Percentiles rank a stretch among this genome's conserved stretches.
These are phyloP conservation scores for Rosa hybrid DNA, from an alignment of 331 rosid species.

Conservation along the genomic window DNA sequence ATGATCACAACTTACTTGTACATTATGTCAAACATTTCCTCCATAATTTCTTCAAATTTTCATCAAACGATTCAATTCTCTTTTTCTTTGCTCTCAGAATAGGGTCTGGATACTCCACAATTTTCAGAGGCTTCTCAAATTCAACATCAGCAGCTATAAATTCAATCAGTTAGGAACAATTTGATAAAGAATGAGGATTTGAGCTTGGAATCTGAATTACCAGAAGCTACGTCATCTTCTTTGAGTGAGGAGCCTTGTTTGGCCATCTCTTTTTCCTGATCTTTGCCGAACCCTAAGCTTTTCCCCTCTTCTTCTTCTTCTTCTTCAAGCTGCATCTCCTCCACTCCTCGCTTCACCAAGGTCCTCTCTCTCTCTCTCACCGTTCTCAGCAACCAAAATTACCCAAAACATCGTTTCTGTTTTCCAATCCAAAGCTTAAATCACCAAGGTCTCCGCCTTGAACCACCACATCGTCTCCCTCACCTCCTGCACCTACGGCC, in stretches of 20 bases:
- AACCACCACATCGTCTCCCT: too few relatives aligned
- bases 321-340: too few relatives aligned
- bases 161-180: neutral
- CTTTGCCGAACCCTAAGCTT: too few relatives aligned
- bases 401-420: too few relatives aligned
- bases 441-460: too few relatives aligned
- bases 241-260: conserved; percentile 46
- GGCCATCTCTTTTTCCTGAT: conserved; percentile 16
- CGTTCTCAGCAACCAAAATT: too few relatives aligned
- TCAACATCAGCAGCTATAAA: conserved; percentile 60
- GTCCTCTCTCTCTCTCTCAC: too few relatives aligned
- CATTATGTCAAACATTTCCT: conserved; percentile 91
- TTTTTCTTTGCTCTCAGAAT: conserved; percentile 70
- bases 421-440: too few relatives aligned
- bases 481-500: too few relatives aligned
- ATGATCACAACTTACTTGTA: conserved; percentile 48
- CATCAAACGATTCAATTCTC: conserved; percentile 64
- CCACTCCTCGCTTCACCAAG: too few relatives aligned
- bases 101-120: conserved; percentile 80
- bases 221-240: conserved; percentile 58
- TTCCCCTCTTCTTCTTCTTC: too few relatives aligned
- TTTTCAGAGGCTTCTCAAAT: conserved; percentile 61
- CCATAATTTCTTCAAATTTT: conserved; percentile 61
- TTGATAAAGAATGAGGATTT: neutral
- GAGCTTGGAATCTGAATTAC: conserved; percentile 36